These are phyloP conservation scores for Aspergillus avenaceus DNA, from an alignment of 495 filamentous ascomycete species.

Conservation along the genomic window DNA sequence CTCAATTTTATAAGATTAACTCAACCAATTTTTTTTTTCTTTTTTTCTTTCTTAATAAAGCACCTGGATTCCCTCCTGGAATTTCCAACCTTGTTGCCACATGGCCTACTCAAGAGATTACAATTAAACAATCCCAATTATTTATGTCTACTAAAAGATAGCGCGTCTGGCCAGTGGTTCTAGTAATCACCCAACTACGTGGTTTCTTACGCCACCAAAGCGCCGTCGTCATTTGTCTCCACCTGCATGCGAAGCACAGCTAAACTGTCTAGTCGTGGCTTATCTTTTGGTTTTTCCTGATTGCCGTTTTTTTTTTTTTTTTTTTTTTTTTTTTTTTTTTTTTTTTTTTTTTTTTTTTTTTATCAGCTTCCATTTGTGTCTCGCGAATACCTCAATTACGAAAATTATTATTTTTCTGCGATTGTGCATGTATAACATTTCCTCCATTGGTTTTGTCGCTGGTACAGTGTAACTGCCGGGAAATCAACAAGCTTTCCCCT, in stretches of 20 bases:
- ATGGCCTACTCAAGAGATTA: no score
- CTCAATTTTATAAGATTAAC: neutral
- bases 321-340: constrained; percentile 3
- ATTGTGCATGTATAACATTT: no score
- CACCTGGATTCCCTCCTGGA: neutral
- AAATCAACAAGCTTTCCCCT: neutral
- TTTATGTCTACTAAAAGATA: no score
- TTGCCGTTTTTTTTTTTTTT: neutral
- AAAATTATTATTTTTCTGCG: no score
- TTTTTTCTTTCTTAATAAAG: neutral
- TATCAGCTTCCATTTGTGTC: neutral
- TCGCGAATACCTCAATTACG: no score
- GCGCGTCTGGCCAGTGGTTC: no score
- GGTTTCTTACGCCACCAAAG: constrained; percentile 10
- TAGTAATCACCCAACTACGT: constrained; percentile 1
- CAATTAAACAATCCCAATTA: no score
- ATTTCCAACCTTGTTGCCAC: neutral
- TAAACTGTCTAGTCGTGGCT: neutral
- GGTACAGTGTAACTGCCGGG: neutral
- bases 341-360: neutral
- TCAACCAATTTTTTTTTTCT: neutral
- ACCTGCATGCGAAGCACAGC: neutral
- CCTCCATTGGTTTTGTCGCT: no score
- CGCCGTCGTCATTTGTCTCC: constrained; percentile 4
- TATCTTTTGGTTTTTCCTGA: neutral